phyloP scores from a whole-genome alignment of 768 basidiomycete genomes.

The Lentinula sp. region DNA sequence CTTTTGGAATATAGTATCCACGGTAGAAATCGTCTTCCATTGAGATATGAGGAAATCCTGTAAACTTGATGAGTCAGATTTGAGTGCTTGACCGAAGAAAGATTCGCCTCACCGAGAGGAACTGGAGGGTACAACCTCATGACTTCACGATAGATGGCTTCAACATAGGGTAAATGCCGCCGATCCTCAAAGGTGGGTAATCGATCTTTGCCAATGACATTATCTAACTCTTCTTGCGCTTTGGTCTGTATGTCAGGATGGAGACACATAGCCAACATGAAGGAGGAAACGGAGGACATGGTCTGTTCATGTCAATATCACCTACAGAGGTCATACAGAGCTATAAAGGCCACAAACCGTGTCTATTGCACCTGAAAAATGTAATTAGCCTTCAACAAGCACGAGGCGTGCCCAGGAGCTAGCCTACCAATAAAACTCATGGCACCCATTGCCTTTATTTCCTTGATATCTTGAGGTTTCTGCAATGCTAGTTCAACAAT shows the following conservation, averaged over 20 bases:
- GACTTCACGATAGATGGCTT: neutral
- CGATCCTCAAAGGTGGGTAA: constrained; percentile 1
- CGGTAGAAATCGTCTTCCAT: constrained; percentile 20
- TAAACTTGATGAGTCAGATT: neutral
- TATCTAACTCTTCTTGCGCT: neutral
- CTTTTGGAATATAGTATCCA: constrained; percentile 18
- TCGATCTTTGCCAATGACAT: neutral
- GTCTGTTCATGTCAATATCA: neutral
- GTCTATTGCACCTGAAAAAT: neutral
- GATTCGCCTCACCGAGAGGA: neutral
- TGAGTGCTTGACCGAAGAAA: neutral
- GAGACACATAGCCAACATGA: neutral
- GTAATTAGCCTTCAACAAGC: neutral
- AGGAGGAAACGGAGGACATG: neutral
- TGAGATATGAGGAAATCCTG: constrained; percentile 15
- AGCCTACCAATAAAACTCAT: neutral
- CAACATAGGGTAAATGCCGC: neutral
- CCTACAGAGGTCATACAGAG: neutral
- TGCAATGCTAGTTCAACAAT: neutral
- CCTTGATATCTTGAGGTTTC: neutral
- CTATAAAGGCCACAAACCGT: neutral
- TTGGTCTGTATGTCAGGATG: neutral
- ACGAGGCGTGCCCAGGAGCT: too few species aligned
- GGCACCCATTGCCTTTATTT: neutral
- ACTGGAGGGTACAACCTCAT: neutral